phyloP scores from a whole-genome alignment of 2,329 filamentous ascomycete species.

The Alternaria arborescens region DNA sequence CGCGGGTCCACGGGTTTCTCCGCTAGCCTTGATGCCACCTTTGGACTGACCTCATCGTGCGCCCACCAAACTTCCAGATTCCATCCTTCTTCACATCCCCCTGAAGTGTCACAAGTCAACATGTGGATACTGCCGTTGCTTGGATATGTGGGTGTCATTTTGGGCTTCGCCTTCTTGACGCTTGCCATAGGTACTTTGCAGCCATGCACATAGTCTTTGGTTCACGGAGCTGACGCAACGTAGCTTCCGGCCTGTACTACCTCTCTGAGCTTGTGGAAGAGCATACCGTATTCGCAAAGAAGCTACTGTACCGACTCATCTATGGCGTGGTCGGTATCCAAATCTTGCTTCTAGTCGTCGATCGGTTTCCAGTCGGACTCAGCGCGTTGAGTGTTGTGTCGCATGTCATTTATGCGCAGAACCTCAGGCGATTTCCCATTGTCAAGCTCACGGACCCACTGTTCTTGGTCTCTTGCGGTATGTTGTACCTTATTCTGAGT shows the following conservation, averaged over 20 bases:
- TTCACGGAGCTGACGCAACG: constrained; percentile 9
- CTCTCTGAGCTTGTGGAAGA: constrained; percentile 98
- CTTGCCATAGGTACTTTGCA: constrained; percentile 78
- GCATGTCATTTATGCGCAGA: constrained; percentile 87
- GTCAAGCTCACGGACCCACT: constrained; percentile 89
- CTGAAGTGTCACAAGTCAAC: constrained; percentile 35
- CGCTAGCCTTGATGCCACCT: constrained; percentile 35
- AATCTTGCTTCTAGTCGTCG: constrained; percentile 76
- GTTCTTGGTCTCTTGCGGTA: constrained; percentile 84
- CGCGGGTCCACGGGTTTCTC: constrained; percentile 24
- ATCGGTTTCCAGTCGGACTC: constrained; percentile 82
- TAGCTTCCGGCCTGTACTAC: constrained; percentile 97
- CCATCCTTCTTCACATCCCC: constrained; percentile 7
- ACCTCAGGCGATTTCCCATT: constrained; percentile 77
- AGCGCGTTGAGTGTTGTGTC: constrained; percentile 79
- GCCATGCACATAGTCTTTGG: not conserved
- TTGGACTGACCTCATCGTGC: constrained; percentile 37
- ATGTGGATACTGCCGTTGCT: constrained; percentile 98
- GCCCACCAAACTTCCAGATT: constrained; percentile 13
- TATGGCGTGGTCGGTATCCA: constrained; percentile 82
- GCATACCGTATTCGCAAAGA: constrained; percentile 91
- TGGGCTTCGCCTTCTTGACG: constrained; percentile 94
- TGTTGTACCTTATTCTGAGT: constrained; percentile 31
- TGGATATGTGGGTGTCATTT: constrained; percentile 84
- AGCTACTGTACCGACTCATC: constrained; percentile 83